Evolutionary conservation across 768 basidiomycete genomes (phyloP).

Genomic region (Vararia minispora): DNA sequence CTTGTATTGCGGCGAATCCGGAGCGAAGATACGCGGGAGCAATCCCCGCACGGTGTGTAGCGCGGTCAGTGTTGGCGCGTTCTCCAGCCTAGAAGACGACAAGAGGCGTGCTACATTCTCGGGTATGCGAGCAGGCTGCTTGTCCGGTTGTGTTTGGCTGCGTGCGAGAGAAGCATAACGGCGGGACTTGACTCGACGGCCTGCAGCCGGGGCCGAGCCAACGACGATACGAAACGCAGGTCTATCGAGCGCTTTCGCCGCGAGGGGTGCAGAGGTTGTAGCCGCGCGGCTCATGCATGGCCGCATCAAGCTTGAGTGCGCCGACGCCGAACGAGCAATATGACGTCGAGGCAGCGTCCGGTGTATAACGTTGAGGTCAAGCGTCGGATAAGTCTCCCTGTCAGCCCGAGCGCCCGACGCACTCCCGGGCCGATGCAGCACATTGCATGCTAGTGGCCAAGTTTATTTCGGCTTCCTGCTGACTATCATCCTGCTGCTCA

Average conservation of each 20-base stretch:
- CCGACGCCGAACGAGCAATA: too few relatives aligned
- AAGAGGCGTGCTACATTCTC: background rate
- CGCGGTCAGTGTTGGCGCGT: conserved; percentile 8
- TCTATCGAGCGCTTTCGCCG: background rate
- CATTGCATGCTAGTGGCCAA: too few relatives aligned
- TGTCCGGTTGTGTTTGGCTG: background rate
- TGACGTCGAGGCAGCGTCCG: too few relatives aligned
- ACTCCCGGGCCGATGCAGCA: too few relatives aligned
- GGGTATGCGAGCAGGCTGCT: too few relatives aligned
- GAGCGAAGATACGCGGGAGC: conserved; percentile 6
- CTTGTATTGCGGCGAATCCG: conserved; percentile 4
- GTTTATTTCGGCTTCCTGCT: too few relatives aligned
- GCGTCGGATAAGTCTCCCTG: too few relatives aligned
- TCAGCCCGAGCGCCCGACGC: too few relatives aligned
- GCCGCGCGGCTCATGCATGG: conserved; percentile 1
- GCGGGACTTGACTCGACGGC: too few relatives aligned
- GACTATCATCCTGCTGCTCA: too few relatives aligned
- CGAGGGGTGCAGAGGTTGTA: background rate
- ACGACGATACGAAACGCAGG: background rate
- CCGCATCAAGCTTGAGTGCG: conserved; percentile 8
- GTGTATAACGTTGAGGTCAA: too few relatives aligned
- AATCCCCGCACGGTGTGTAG: conserved; percentile 9
- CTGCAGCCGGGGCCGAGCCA: background rate
- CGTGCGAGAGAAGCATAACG: background rate
- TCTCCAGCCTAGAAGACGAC: conserved; percentile 2